A percentile compares a stretch with the other conserved stretches of the same genome.
These are phyloP conservation scores for Scedosporium aurantiacum DNA, from an alignment of 2,329 filamentous ascomycete genomes.

Conservation along the genomic window DNA sequence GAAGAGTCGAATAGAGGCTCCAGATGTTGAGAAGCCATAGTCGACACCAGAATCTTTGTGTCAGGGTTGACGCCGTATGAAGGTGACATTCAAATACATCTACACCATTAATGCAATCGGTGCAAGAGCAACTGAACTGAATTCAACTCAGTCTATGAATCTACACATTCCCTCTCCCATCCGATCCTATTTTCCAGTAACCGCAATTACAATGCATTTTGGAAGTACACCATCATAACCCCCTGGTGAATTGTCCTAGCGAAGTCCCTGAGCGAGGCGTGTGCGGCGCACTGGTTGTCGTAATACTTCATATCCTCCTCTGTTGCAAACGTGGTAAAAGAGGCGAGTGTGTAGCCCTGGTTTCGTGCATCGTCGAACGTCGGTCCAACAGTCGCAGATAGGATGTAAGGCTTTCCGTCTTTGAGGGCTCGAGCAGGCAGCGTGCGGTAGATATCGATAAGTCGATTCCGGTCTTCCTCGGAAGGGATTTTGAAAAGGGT, in stretches of 20 bases:
- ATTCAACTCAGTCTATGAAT: too few relatives aligned
- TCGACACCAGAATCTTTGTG: too few relatives aligned
- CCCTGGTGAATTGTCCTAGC: constrained; percentile 21
- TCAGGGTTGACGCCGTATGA: too few relatives aligned
- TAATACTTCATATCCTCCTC: constrained; percentile 52
- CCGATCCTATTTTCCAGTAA: too few relatives aligned
- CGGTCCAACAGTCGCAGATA: constrained; percentile 34
- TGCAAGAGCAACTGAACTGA: too few relatives aligned
- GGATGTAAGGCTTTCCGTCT: constrained; percentile 52
- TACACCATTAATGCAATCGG: not conserved
- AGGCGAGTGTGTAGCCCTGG: constrained; percentile 47
- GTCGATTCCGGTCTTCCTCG: constrained; percentile 18
- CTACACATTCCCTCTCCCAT: too few relatives aligned
- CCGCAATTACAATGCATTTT: constrained; percentile 10
- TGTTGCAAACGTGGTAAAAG: constrained; percentile 43
- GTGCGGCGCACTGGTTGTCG: constrained; percentile 32
- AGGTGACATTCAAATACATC: too few relatives aligned
- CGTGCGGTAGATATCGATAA: constrained; percentile 20
- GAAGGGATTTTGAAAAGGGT: constrained; percentile 28
- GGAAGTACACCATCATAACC: constrained; percentile 43
- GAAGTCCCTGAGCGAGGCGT: constrained; percentile 19
- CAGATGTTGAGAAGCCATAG: too few relatives aligned
- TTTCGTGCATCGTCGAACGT: constrained; percentile 41
- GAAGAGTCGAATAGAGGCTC: too few relatives aligned
- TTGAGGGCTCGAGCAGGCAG: constrained; percentile 21